Percentiles rank a stretch among this genome's conserved stretches.
Evolutionary conservation across 345 rosid genomes (phyloP).

Genomic region (Linum usitatissimum): DNA sequence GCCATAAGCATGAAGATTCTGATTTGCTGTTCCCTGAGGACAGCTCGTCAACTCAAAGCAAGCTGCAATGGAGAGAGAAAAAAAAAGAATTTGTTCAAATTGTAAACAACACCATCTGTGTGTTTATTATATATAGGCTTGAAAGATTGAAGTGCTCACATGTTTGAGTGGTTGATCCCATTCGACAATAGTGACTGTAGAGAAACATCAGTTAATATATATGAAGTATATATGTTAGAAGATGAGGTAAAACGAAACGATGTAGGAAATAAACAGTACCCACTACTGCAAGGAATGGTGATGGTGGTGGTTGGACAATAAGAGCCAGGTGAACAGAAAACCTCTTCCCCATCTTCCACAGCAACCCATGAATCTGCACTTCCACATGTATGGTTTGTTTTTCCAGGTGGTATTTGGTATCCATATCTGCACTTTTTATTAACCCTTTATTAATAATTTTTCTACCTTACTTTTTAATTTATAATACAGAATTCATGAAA

Average conservation of each 20-base stretch:
- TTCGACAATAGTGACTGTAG: slow-evolving; percentile 59
- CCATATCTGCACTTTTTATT: background rate
- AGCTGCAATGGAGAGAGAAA: slow-evolving; percentile 36
- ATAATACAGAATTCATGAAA: background rate
- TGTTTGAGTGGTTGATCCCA: slow-evolving; percentile 67
- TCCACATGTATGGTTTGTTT: slow-evolving; percentile 3
- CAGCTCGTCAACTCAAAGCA: slow-evolving; percentile 78
- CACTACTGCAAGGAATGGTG: slow-evolving; percentile 7
- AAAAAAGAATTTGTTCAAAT: background rate
- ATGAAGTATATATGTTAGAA: background rate
- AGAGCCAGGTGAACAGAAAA: slow-evolving; percentile 4
- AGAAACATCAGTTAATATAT: background rate
- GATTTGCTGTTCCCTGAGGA: slow-evolving; percentile 48
- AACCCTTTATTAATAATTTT: too few species aligned
- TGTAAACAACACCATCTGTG: background rate
- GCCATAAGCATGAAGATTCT: slow-evolving; percentile 76
- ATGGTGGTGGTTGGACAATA: slow-evolving; percentile 5
- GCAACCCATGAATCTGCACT: slow-evolving; percentile 4
- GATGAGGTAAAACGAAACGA: background rate
- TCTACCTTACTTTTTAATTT: too few species aligned
- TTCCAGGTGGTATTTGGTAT: slow-evolving; percentile 5
- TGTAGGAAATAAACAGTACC: background rate
- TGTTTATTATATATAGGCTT: background rate
- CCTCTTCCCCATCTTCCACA: background rate
- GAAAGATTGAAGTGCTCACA: slow-evolving; percentile 33